Conservation (phyloP, 352 stramenopile genomes). For the Elongisporangium prolatum region DNA sequence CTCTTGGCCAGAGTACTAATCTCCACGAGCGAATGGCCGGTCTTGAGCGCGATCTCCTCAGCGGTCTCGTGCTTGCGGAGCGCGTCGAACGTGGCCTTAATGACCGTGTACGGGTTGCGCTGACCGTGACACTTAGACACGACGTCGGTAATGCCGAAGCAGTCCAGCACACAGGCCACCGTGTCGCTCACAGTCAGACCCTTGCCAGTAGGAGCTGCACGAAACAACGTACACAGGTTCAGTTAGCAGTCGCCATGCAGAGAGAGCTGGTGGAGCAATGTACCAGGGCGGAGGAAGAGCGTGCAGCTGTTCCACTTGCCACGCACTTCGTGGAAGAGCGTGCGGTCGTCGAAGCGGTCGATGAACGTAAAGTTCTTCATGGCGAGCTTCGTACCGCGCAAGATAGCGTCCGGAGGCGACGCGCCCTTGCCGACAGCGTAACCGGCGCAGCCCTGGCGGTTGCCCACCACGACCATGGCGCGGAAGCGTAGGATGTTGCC, state of each 20-base stretch:
- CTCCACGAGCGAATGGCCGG: slow-evolving; percentile 80
- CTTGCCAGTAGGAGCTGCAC: slow-evolving; percentile 47
- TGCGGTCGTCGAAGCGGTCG: slow-evolving; percentile 90
- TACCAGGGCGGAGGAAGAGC: slow-evolving; percentile 76
- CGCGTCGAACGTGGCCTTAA: slow-evolving; percentile 94
- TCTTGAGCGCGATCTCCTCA: slow-evolving; percentile 92
- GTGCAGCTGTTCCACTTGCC: slow-evolving; percentile 96
- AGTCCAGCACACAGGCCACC: slow-evolving; percentile 76
- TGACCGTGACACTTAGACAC: slow-evolving; percentile 92
- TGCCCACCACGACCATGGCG: slow-evolving; percentile 91
- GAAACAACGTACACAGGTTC: background rate
- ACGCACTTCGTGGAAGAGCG: slow-evolving; percentile 89
- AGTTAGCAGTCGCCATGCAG: background rate
- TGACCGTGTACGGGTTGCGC: slow-evolving; percentile 93
- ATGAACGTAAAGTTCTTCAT: slow-evolving; percentile 95
- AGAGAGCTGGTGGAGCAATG: background rate
- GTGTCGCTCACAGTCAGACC: slow-evolving; percentile 77
- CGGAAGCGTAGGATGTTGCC: slow-evolving; percentile 92
- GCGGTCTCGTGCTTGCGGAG: slow-evolving; percentile 92
- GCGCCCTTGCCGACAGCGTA: slow-evolving; percentile 92
- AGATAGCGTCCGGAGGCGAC: slow-evolving; percentile 84
- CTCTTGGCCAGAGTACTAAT: slow-evolving; percentile 69
- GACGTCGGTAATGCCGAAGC: slow-evolving; percentile 92
- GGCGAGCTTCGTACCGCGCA: slow-evolving; percentile 85
- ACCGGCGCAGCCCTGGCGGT: slow-evolving; percentile 89